These are phyloP conservation scores for Mortierella sp. DNA, from an alignment of 371 early-diverging fungal species.

Conservation along the genomic window DNA sequence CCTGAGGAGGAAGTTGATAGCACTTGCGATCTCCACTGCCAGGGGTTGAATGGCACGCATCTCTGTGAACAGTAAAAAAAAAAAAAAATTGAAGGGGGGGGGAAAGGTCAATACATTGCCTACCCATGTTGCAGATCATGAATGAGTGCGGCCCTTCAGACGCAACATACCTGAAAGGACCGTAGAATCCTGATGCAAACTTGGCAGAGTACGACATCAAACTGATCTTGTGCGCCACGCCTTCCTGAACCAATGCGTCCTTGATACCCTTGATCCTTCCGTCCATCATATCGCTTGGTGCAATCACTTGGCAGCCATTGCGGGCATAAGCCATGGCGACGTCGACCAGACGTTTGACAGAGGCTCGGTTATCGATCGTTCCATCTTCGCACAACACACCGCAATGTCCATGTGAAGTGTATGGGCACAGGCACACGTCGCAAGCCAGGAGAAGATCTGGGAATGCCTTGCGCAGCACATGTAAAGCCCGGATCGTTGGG, in stretches of 20 bases:
- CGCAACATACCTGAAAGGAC: slow-evolving; percentile 96
- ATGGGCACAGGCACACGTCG: slow-evolving; percentile 97
- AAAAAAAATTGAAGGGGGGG: no score
- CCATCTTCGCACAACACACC: slow-evolving; percentile 87
- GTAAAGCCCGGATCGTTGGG: slow-evolving; percentile 88
- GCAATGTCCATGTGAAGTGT: slow-evolving; percentile 96
- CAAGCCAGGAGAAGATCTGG: slow-evolving; percentile 89
- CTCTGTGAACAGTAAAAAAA: slow-evolving; percentile 57
- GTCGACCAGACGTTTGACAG: slow-evolving; percentile 84
- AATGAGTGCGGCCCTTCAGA: no score
- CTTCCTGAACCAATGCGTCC: slow-evolving; percentile 75
- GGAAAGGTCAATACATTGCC: no score
- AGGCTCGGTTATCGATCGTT: slow-evolving; percentile 81
- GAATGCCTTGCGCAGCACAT: slow-evolving; percentile 79
- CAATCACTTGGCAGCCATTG: slow-evolving; percentile 89
- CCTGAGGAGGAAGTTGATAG: slow-evolving; percentile 93
- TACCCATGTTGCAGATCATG: no score
- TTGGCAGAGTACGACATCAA: slow-evolving; percentile 97
- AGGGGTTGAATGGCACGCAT: slow-evolving; percentile 94
- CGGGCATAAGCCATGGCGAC: slow-evolving; percentile 89
- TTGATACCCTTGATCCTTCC: slow-evolving; percentile 95
- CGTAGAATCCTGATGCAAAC: slow-evolving; percentile 94
- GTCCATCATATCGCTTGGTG: slow-evolving; percentile 99
- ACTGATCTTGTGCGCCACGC: slow-evolving; percentile 79
- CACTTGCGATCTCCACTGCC: slow-evolving; percentile 91